Base-by-base conservation (phyloP, 371 early-diverging fungal species). In the Mortierella sp. region DNA sequence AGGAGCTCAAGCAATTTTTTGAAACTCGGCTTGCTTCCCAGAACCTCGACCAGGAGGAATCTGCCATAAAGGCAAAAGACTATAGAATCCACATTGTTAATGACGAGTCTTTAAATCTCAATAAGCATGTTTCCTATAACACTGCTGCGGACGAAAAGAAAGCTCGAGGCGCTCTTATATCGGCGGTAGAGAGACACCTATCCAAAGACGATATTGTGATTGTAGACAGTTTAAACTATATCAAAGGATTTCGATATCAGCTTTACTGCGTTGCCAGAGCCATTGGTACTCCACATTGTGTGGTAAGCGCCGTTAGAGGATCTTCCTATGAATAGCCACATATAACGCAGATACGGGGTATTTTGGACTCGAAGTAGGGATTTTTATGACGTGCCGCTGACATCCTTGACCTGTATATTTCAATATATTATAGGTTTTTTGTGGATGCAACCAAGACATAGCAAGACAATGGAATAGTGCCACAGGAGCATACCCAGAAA, bases 201-300 rank as follows among this genome's bases (percentile, higher is more conserved):
- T 89, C 92, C 34, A 90, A 90, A 62, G 93, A 97, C 22, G 88
- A 88, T 58, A 87, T 99, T 61, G 93, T 98, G 17, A 96, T 99
- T 61, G 94, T 91, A 5, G 99, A 99, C 80, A 88, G 91, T 34
- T 84, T 97, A 83, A 99, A 99, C 81, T 97, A 98, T 84, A 98
- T 99, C 83, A 99, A 99, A 85, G 98, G 99, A 2, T 96, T 94
- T 75, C 88, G 99, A 66, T 99, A 98, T 84, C 98, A 98, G 82
- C 88, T 98, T 15, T 97, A 95, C 83, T 97, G 98, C 82, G 85
- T 96, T 19, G 93, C 97, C 0, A 89, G 96, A 47, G 94, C 93
- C 26, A 88, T 95, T 31, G 89, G 93, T 49, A 97, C 98, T 1
- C 95, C 97, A 9, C 95, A 94, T 53, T 97, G 97, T 71, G 92